Percentiles rank a stretch among this genome's conserved stretches.
Evolutionary conservation across 1,139 yeast species (phyloP).

Genomic region (Taphrina pruni): DNA sequence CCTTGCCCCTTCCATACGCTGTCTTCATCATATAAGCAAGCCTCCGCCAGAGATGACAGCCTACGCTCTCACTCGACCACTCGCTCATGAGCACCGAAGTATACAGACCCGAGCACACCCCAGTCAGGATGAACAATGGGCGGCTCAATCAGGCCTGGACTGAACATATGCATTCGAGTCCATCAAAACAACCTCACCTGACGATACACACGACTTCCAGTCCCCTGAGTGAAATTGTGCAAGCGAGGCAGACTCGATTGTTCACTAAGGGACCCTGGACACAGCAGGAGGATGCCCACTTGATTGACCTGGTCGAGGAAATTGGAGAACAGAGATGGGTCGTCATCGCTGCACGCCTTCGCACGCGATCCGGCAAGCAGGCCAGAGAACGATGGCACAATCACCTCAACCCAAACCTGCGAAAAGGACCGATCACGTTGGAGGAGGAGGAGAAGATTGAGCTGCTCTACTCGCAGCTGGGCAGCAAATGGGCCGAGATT

Average conservation of each 20-base stretch:
- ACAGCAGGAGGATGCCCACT: conserved; percentile 76
- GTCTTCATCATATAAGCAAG: conserved; percentile 15
- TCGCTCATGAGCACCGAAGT: conserved; percentile 11
- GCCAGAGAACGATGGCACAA: conserved; percentile 93
- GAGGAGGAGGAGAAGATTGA: conserved; percentile 87
- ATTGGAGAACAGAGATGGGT: conserved; percentile 95
- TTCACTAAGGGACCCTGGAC: conserved; percentile 77
- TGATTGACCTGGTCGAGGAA: conserved; percentile 69
- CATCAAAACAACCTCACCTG: conserved; percentile 3
- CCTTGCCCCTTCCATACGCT: not conserved
- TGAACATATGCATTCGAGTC: conserved; percentile 17
- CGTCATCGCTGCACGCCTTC: conserved; percentile 72
- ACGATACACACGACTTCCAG: conserved; percentile 9
- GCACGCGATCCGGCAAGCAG: conserved; percentile 86
- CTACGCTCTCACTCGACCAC: not conserved
- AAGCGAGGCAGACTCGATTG: conserved; percentile 14
- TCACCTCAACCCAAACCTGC: conserved; percentile 81
- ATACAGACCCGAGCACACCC: conserved; percentile 1
- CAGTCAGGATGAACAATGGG: conserved; percentile 10
- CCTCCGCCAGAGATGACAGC: conserved; percentile 15
- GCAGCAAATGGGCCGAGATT: conserved; percentile 94
- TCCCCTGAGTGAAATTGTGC: conserved; percentile 11
- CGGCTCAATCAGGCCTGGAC: conserved; percentile 21
- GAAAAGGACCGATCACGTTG: conserved; percentile 78
- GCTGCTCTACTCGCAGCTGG: conserved; percentile 75